Evolutionary conservation across 164 flowering plant species (phyloP), one percentile per base, ranked within the genome.

Genomic region (Aristolochia contorta): DNA sequence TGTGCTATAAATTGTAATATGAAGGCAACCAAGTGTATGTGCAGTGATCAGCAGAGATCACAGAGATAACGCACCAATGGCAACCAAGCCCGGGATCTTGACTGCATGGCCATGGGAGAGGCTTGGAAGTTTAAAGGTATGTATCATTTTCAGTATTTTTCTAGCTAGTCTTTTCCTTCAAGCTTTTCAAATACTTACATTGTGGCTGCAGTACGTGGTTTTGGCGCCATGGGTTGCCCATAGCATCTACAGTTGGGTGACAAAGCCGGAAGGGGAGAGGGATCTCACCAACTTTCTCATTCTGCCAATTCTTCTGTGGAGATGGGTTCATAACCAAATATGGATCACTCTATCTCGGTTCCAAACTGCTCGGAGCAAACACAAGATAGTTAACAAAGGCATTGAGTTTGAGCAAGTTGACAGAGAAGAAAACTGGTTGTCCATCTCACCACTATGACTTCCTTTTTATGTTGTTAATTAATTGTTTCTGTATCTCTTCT

Each of bases 401-500:
- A 62, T 78, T 27, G 81, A 78, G 12, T 78, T 78, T 48, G 75
- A 75, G 21, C 81, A 78, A 63, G 81, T 78, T 30, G 81, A 75
- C 56, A 52, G 78, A 57, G 81, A 77, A 61, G 60, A 71, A 32
- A 63, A 70, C 66, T 77, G 80, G 80, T 65, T 45, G 49, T 12
- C 21, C 46, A 48, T 48, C 32, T 16, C 43, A 19, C n/a, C 49
- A 30, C 68, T 50, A 24, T 63, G 18, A 15, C 52, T 18, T 48
- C 0, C 0, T 48, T 12, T 15, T 5, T 12, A 12, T 5, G 15
- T 20, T 20, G 0, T 48, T 51, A 14, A n/a, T 30, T n/a, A 18
- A 22, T n/a, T 52, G 19, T 0, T 5, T 41, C 12, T 62, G n/a
- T 27, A 2, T 27, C 30, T 27, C 30, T 27, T 5, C 5, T 27